phyloP scores from a whole-genome alignment of 2,329 filamentous ascomycete genomes.

The Hirsutella rhossiliensis region DNA sequence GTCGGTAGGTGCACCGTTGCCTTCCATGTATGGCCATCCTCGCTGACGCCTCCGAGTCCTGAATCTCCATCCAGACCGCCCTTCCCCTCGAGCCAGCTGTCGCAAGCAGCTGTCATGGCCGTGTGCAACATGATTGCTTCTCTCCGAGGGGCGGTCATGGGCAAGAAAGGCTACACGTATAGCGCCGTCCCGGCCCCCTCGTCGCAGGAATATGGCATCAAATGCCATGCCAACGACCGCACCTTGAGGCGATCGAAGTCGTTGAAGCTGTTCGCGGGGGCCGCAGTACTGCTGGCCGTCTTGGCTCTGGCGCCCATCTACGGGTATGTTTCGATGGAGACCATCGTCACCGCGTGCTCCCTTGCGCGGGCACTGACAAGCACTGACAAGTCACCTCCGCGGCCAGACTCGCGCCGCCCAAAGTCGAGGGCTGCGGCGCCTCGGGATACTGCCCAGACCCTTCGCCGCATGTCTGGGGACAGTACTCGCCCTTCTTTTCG shows the following conservation, averaged over 20 bases:
- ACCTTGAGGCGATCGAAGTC: constrained; percentile 3
- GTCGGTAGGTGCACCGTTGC: no score
- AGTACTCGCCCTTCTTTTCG: constrained; percentile 77
- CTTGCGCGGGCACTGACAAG: neutral
- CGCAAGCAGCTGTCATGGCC: constrained; percentile 3
- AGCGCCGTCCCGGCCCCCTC: constrained; percentile 12
- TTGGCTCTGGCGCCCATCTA: constrained; percentile 6
- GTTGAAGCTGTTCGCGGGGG: constrained; percentile 7
- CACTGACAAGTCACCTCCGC: no score
- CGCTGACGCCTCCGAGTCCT: no score
- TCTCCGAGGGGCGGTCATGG: constrained; percentile 7
- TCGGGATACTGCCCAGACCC: constrained; percentile 37
- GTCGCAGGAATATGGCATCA: neutral
- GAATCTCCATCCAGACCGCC: no score
- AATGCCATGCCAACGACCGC: neutral
- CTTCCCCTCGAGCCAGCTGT: neutral
- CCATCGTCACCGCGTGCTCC: neutral
- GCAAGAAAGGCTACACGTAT: constrained; percentile 14
- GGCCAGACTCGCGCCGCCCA: no score
- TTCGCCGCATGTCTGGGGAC: constrained; percentile 65
- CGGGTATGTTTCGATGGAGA: constrained; percentile 4
- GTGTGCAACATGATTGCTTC: constrained; percentile 1
- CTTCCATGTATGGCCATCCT: no score
- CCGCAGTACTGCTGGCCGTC: constrained; percentile 7
- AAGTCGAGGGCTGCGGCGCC: constrained; percentile 10